A percentile compares a stretch with the other conserved stretches of the same genome.
Evolutionary conservation across 345 rosid species (phyloP).

Genomic region (Psidium guajava): DNA sequence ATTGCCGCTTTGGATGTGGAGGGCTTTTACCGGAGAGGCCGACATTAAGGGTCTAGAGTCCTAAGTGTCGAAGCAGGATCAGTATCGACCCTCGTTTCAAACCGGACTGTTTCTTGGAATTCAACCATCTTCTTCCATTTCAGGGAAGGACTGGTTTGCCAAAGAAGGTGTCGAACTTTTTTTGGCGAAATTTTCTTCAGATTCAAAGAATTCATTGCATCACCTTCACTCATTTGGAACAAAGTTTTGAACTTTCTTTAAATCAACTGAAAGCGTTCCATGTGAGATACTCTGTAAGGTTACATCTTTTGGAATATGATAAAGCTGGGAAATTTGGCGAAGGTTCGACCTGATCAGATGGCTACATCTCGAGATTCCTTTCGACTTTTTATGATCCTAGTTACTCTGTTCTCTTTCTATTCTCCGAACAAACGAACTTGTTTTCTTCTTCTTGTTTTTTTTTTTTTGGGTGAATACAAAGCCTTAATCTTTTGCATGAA

Average conservation of each 20-base stretch:
- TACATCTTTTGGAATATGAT: background rate
- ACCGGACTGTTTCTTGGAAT: background rate
- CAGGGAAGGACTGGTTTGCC: background rate
- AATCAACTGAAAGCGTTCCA: background rate
- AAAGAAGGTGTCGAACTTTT: background rate
- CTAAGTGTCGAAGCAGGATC: background rate
- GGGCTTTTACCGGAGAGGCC: background rate
- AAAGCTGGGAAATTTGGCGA: background rate
- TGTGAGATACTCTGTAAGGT: background rate
- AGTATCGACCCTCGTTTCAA: background rate
- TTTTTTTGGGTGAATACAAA: no score
- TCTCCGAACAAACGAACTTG: no score
- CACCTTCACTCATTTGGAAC: background rate
- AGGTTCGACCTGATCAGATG: background rate
- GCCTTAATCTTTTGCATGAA: no score
- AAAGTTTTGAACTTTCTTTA: background rate
- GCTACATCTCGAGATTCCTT: no score
- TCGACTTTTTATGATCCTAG: no score
- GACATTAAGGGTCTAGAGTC: background rate
- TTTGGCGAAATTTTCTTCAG: background rate
- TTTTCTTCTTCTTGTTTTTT: no score
- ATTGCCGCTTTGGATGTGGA: background rate
- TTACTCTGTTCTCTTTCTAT: no score
- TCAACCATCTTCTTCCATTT: background rate
- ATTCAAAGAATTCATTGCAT: background rate